These are phyloP conservation scores for Spergularia marina DNA, from an alignment of 148 eudicot species.

Conservation along the genomic window DNA sequence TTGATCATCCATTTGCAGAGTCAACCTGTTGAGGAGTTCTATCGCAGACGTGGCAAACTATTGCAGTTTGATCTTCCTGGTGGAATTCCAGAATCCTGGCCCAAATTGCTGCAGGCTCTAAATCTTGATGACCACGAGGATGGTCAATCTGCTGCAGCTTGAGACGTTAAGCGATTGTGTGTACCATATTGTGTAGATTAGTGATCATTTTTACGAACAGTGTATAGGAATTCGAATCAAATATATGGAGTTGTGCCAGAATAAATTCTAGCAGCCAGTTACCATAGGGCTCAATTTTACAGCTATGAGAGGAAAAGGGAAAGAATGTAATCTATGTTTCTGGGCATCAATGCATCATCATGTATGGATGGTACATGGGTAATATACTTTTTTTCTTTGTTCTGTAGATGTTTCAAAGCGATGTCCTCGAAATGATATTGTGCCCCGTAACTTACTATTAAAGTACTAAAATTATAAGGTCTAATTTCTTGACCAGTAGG, in stretches of 20 bases:
- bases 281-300: neutral
- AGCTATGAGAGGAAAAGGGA: neutral
- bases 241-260: neutral
- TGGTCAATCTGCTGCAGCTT: conserved; percentile 61
- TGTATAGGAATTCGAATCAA: conserved; percentile 7
- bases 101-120: conserved; percentile 69
- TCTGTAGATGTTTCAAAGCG: too few relatives aligned
- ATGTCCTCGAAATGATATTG: too few relatives aligned
- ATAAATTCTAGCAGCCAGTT: conserved; percentile 23
- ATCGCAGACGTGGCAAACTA: conserved; percentile 66
- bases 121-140: conserved; percentile 59
- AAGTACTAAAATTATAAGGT: too few relatives aligned
- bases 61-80: conserved; percentile 89
- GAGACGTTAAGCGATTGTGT: conserved; percentile 19
- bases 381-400: too few relatives aligned
- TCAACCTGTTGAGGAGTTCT: conserved; percentile 82
- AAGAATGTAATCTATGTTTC: neutral
- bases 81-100: conserved; percentile 94
- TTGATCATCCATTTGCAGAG: conserved; percentile 43
- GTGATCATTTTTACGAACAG: conserved; percentile 24
- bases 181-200: conserved; percentile 28
- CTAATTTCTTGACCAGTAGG: too few relatives aligned
- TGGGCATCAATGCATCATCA: neutral
- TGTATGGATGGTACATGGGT: neutral
- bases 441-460: too few relatives aligned